These are phyloP conservation scores for Xanthoconium purpureum DNA, from an alignment of 768 basidiomycete species.

Conservation along the genomic window DNA sequence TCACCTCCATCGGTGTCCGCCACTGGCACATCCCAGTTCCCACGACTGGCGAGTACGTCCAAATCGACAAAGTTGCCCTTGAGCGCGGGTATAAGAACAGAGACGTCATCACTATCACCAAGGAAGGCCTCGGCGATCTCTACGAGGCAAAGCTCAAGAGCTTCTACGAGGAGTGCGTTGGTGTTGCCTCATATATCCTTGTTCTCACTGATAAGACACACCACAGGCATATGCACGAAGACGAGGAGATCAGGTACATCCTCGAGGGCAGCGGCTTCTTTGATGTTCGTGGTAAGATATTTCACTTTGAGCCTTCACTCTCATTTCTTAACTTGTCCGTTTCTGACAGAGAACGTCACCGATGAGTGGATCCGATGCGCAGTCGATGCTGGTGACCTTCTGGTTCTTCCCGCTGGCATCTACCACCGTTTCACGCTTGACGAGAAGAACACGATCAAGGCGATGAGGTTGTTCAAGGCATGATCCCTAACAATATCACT, in stretches of 20 bases:
- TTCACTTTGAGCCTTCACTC: neutral
- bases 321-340: neutral
- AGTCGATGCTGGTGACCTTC: constrained; percentile 73
- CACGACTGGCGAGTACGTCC: constrained; percentile 40
- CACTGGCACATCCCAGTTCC: constrained; percentile 56
- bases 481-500: neutral
- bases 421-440: constrained; percentile 96
- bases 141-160: constrained; percentile 81
- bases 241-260: constrained; percentile 92
- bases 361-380: constrained; percentile 82
- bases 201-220: no score
- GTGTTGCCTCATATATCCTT: neutral
- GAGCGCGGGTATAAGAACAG: constrained; percentile 80
- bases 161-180: constrained; percentile 78
- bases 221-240: constrained; percentile 86
- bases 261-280: constrained; percentile 88
- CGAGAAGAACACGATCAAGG: constrained; percentile 65
- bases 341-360: constrained; percentile 52
- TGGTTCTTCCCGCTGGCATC: constrained; percentile 86
- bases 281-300: constrained; percentile 73
- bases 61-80: constrained; percentile 58
- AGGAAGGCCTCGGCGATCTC: constrained; percentile 73
- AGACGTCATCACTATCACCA: constrained; percentile 75
- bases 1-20: constrained; percentile 60
- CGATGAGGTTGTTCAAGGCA: constrained; percentile 84